Base-by-base conservation (phyloP, 768 basidiomycete species). In the Floccularia luteovirens region DNA sequence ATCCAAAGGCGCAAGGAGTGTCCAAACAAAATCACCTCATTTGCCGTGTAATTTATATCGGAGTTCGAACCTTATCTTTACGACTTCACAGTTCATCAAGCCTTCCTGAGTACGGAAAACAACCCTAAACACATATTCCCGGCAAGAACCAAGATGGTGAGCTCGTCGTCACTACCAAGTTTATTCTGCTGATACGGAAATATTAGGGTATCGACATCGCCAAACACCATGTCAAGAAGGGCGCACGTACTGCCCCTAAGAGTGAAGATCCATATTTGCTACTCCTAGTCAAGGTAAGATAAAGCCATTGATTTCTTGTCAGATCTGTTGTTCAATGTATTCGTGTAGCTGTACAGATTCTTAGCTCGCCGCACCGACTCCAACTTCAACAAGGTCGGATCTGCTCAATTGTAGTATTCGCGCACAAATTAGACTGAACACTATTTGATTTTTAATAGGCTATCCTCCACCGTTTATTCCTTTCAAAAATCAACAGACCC, bases 211-310 rank as follows among this genome's bases (percentile, higher is more conserved):
- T 96, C 68, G 92, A 96, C 71, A 79, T 97, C 68, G 74, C 75
- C 64, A 70, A 74, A 66, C 94, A 98, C 77, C 94, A 99, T 82
- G 93, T 96, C 82, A 94, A 88, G 83, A 97, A 96, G 79, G 81
- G 92, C 53, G 71, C 79, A 59, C 82, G 96, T 49, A 86, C 87
- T 52, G 90, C 90, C 48, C 96, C 96, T 63, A 90, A 89, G 75
- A 94, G 90, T 64, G 90, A 97, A 86, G 96, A 99, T 68, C 94
- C 94, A 13, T 98, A 99, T 73, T 79, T 99, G 55, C 82, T 96
- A 56, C 78, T 98, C 56, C 82, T 99, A 47, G 96, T 98, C 68
- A 98, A 97, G 81, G 93, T 93, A 58, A 45, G 66, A 55, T 23
- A 12, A 23, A 7, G 20, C 10, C 6, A 37, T 17, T 20, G 21